Conservation (phyloP, 2,329 filamentous ascomycete species). For the Colletotrichum cereale region DNA sequence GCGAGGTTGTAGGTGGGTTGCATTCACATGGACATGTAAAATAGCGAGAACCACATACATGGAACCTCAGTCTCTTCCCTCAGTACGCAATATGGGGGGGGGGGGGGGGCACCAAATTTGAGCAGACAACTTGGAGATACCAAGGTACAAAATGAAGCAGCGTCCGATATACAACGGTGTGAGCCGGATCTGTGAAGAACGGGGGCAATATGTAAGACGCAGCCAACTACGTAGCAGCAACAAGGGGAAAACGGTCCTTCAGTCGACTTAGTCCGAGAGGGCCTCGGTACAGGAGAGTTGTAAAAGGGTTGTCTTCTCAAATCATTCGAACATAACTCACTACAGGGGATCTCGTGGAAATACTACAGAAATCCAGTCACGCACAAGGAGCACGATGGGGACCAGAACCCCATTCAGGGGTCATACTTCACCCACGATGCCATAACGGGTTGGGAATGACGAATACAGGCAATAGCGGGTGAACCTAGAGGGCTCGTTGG, state of each 20-base stretch:
- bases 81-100: not conserved
- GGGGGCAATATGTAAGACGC: not conserved
- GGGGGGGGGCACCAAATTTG: not conserved
- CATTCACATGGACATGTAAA: not conserved
- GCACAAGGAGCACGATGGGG: not conserved
- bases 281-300: not conserved
- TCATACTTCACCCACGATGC: too few species aligned
- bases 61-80: not conserved
- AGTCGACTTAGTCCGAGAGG: not conserved
- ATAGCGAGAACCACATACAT: not conserved
- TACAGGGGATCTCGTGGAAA: not conserved
- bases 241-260: not conserved
- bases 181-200: not conserved
- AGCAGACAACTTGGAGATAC: not conserved
- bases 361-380: not conserved
- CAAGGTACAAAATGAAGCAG: not conserved
- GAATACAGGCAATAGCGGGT: too few species aligned
- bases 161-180: not conserved
- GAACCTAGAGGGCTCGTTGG: not conserved
- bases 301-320: not conserved
- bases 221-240: not conserved
- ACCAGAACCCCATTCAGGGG: not conserved
- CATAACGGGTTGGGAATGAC: not conserved
- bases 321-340: too few species aligned
- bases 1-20: constrained; percentile 59